Base-by-base conservation (phyloP, 2,329 filamentous ascomycete genomes). In the Lachnum nothofagi region DNA sequence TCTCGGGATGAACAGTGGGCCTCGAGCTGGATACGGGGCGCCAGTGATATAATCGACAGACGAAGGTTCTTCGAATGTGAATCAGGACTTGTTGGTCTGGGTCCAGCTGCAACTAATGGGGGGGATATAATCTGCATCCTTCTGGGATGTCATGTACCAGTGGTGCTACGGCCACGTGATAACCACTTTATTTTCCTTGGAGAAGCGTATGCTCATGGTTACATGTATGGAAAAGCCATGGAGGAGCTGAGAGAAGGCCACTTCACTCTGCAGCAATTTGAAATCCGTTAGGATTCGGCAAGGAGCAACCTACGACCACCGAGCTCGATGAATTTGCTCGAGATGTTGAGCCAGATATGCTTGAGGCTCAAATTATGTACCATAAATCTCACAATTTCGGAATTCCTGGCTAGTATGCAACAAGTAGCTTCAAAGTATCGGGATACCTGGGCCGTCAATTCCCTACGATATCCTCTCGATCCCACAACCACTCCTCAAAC, bases 51-150 rank as follows among this genome's bases (percentile, higher is more conserved):
- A 10, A 14, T 37, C 24, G 12, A 23, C 16, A 8, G 16, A 37
- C 31, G 48, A 12, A 22, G 20, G 19, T 33, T 51, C n/a, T 46
- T 51, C 33, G 22, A 44, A 8, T 39, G 43, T 12, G 12, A n/a
- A 2, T 8, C 7, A 5, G 44, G 44, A 2, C 16, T 19, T 17
- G n/a, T 51, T 33, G 49, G 53, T 3, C 19, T 52, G 2, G 40
- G 34, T 16, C 41, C 44, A 31, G 14, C 17, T 2, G 12, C 27
- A 7, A 27, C 35, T 1, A 16, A 37, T 19, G 37, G 22, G 19
- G 49, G 41, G 9, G 53, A 55, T 34, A 22, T 39, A 2, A 31
- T 55, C 8, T 55, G 49, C 41, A 43, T 55, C 20, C 27, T 50
- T 10, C 46, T 48, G 16, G 53, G 53, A 4, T 55, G 49, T 17